Evolutionary conservation across 2,329 filamentous ascomycete species (phyloP).

Genomic region (Fusarium buxicola): DNA sequence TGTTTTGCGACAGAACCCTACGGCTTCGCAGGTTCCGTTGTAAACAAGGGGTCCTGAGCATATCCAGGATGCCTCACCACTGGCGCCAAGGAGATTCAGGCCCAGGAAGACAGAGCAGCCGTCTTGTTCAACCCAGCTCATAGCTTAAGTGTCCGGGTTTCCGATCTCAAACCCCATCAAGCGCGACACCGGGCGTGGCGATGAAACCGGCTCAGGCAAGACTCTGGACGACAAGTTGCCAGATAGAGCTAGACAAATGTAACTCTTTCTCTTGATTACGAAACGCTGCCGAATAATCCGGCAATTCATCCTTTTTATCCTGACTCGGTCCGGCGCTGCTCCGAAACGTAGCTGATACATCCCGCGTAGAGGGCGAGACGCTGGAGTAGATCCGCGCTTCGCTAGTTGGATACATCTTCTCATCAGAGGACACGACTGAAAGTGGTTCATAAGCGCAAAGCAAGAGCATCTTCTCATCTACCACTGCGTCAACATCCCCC

Average conservation of each 20-base stretch:
- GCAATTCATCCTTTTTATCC: background rate
- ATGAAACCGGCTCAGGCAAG: constrained; percentile 29
- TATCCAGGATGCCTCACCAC: constrained; percentile 16
- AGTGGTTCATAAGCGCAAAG: too few species aligned
- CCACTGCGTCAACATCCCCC: too few species aligned
- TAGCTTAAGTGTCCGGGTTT: constrained; percentile 6
- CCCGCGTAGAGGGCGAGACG: background rate
- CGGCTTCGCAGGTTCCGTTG: constrained; percentile 34
- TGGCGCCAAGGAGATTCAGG: constrained; percentile 31
- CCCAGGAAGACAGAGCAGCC: constrained; percentile 28
- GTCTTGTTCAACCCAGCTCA: background rate
- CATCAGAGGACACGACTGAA: too few species aligned
- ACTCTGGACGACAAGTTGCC: too few species aligned
- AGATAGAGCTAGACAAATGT: constrained; percentile 3
- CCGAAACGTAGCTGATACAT: constrained; percentile 33
- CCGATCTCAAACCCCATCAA: background rate
- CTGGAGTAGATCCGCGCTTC: too few species aligned
- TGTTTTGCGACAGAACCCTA: background rate
- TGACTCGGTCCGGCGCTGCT: constrained; percentile 12
- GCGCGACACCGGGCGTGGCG: constrained; percentile 20
- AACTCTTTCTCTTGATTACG: constrained; percentile 13
- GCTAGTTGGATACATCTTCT: too few species aligned
- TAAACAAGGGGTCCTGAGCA: constrained; percentile 20
- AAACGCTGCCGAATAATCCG: constrained; percentile 21
- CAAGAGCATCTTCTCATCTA: too few species aligned